phyloP scores from a whole-genome alignment of 352 stramenopile genomes.

The Phytophthora multivora region DNA sequence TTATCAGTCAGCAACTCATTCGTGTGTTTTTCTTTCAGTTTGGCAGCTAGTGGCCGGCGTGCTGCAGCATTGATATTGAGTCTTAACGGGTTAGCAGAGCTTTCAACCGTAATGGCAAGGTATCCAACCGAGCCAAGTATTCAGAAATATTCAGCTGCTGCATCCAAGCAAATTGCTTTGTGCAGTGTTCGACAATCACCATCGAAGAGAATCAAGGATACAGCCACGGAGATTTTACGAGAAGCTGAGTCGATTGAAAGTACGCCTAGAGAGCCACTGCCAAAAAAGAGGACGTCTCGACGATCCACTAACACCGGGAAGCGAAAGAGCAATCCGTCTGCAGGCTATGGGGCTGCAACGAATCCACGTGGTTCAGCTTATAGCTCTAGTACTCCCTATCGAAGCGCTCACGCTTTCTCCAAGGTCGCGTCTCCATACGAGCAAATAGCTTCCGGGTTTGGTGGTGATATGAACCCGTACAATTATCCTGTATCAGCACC shows the following conservation, averaged over 20 bases:
- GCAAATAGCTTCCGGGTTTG: slow-evolving; percentile 40
- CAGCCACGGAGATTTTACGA: slow-evolving; percentile 47
- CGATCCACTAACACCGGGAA: slow-evolving; percentile 30
- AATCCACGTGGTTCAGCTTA: slow-evolving; percentile 19
- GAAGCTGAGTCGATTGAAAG: slow-evolving; percentile 43
- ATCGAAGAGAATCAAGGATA: slow-evolving; percentile 46
- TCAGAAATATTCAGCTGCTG: slow-evolving; percentile 63
- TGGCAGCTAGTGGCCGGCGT: slow-evolving; percentile 58
- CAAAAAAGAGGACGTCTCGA: slow-evolving; percentile 8
- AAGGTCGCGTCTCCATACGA: slow-evolving; percentile 54
- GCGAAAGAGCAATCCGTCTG: slow-evolving; percentile 27
- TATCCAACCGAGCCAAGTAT: slow-evolving; percentile 72
- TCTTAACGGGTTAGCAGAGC: slow-evolving; percentile 66
- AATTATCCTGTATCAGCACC: slow-evolving; percentile 22
- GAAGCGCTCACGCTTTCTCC: slow-evolving; percentile 29
- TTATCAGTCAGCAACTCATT: neutral
- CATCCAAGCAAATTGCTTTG: slow-evolving; percentile 63
- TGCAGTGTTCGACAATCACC: slow-evolving; percentile 50
- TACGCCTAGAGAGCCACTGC: slow-evolving; percentile 24
- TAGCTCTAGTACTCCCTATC: slow-evolving; percentile 9
- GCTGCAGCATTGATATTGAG: slow-evolving; percentile 55
- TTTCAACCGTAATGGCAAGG: slow-evolving; percentile 79
- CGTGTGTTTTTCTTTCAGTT: slow-evolving; percentile 27
- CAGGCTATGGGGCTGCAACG: slow-evolving; percentile 8
- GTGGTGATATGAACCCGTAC: slow-evolving; percentile 38